Evolutionary conservation across 768 basidiomycete genomes (phyloP).

Genomic region (Leucosporidium yakuticum): DNA sequence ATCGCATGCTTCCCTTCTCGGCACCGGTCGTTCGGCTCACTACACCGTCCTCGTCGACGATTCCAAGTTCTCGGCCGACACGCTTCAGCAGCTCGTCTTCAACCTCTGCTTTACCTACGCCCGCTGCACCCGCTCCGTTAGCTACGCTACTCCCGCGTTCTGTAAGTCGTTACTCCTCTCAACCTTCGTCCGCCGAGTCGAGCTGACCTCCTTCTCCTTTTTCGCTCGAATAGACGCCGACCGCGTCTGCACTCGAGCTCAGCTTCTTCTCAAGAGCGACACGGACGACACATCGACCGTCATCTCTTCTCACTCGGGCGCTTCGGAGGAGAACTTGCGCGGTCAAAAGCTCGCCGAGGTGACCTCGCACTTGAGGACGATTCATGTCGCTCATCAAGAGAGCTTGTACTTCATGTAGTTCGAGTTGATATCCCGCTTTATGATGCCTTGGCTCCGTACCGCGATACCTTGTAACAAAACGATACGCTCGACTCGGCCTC

Average conservation of each 20-base stretch:
- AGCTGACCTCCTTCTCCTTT: not conserved
- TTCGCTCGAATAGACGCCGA: not conserved
- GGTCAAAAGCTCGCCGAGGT: not conserved
- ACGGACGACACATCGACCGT: constrained; percentile 1
- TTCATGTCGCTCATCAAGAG: not conserved
- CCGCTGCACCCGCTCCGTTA: constrained; percentile 72
- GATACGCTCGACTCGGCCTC: too few species aligned
- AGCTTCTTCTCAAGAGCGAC: constrained; percentile 17
- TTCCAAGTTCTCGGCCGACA: constrained; percentile 60
- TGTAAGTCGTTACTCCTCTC: not conserved
- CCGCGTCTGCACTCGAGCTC: constrained; percentile 10
- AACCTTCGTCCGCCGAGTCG: too few species aligned
- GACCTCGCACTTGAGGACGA: not conserved
- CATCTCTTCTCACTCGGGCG: not conserved
- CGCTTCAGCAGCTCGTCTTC: constrained; percentile 67
- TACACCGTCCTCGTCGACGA: constrained; percentile 52
- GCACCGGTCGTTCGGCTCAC: constrained; percentile 16
- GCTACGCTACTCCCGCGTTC: constrained; percentile 7
- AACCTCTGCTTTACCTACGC: constrained; percentile 68
- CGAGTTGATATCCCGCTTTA: too few species aligned
- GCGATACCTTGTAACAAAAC: too few species aligned
- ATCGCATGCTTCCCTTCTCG: constrained; percentile 8
- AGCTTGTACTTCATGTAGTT: not conserved
- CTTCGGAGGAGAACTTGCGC: not conserved
- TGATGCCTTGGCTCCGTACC: not conserved